Percentiles rank a stretch among this genome's conserved stretches.
Evolutionary conservation across 2,329 filamentous ascomycete species (phyloP).

Genomic region (Tolypocladium nubicola): DNA sequence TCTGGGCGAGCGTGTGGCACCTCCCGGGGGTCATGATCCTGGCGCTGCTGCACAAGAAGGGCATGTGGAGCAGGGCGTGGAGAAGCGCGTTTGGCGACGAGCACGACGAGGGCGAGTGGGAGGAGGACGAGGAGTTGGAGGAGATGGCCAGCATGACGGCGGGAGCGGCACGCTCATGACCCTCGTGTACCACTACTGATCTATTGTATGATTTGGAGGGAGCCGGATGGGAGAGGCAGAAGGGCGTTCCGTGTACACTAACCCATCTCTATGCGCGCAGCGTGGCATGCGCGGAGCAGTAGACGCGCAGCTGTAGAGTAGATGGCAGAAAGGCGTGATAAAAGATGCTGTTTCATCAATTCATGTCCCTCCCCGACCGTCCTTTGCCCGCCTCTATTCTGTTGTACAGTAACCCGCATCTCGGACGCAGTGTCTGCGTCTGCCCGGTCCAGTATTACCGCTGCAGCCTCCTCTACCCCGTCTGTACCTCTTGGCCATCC

Average conservation of each 20-base stretch:
- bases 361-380: not conserved
- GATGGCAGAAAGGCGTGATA: not conserved
- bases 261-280: not conserved
- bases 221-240: not conserved
- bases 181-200: not conserved
- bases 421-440: not conserved
- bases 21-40: conserved; percentile 81
- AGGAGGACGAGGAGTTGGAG: conserved; percentile 42
- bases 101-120: conserved; percentile 44
- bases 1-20: conserved; percentile 98
- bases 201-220: not conserved
- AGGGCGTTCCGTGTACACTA: not conserved
- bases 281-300: not conserved
- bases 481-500: not conserved
- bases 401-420: not conserved
- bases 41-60: conserved; percentile 87
- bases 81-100: conserved; percentile 50
- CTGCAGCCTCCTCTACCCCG: not conserved
- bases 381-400: not conserved
- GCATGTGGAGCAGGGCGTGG: conserved; percentile 79
- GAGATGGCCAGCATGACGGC: conserved; percentile 27
- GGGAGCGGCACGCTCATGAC: conserved; percentile 2
- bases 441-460: not conserved
- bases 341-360: not conserved
- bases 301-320: not conserved